Base-by-base conservation (phyloP, 306 rosid genomes). In the Argentina anserina region DNA sequence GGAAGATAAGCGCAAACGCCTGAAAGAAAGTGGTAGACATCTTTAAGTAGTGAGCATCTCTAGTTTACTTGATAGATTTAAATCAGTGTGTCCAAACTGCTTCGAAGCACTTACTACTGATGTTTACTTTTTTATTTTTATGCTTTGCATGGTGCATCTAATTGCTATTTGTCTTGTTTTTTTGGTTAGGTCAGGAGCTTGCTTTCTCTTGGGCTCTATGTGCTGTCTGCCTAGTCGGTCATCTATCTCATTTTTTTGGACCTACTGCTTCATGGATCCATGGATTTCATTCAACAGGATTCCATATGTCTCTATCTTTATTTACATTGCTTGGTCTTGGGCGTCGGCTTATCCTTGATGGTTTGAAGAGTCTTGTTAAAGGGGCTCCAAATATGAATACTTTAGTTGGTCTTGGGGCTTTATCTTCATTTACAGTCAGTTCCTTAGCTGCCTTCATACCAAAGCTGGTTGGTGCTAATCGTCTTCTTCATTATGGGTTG, bases 181-280 rank as follows among this genome's bases (percentile, higher is more conserved):
- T 69, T 85, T 47, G 76, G 78, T 66, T 77, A 93, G 98, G 97
- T 67, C 90, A 79, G 17, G 92, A 93, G 74, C 90, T 91, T 82
- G 97, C 90, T 73, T 87, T 93, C 79, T 93, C 98, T 62, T 93
- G 97, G 98, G 97, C 94, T 70, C 78, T 93, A 34, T 93, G 98
- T 79, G 94, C 97, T 47, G 97, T 86, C 70, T 93, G 98, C 87
- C 92, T 93, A 63, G 80, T 91, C 73, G 98, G 98, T 36, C 98
- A 93, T 75, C 67, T 88, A 64, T 93, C 96, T 74, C 98, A 93
- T 89, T 88, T 93, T 78, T 76, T 91, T 82, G 96, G 92, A 69
- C 88, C 90, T 13, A 89, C 87, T 76, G 92, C 90, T 67, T 84
- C 98, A 26, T 93, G 97, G 98, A 66, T 81, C 76, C 92, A 89